phyloP scores from a whole-genome alignment of 768 basidiomycete species.

The Tylopilus vinaceipallidus region DNA sequence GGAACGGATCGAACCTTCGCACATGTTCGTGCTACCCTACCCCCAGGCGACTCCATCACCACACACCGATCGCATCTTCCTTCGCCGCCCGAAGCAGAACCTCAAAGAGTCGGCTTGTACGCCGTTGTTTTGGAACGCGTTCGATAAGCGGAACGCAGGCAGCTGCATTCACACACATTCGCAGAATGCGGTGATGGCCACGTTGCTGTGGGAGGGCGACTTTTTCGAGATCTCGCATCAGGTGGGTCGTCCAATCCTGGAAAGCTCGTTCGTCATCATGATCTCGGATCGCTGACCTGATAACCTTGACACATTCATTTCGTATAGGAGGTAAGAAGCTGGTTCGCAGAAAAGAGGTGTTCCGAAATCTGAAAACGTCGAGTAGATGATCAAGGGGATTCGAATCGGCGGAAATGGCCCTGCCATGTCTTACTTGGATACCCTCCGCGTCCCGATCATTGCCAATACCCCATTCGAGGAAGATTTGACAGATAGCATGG shows the following conservation, averaged over 20 bases:
- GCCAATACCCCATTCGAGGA: slow-evolving; percentile 91
- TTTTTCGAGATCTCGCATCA: slow-evolving; percentile 83
- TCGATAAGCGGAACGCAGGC: slow-evolving; percentile 72
- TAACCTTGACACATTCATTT: neutral
- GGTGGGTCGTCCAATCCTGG: slow-evolving; percentile 33
- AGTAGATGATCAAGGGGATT: slow-evolving; percentile 90
- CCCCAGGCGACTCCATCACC: slow-evolving; percentile 58
- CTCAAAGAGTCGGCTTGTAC: slow-evolving; percentile 88
- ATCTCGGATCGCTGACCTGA: slow-evolving; percentile 2
- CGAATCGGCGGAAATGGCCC: slow-evolving; percentile 71
- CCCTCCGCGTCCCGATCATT: slow-evolving; percentile 82
- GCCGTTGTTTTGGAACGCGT: slow-evolving; percentile 91
- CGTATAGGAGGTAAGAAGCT: slow-evolving; percentile 39
- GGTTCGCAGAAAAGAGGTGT: neutral
- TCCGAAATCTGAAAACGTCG: neutral
- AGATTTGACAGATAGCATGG: slow-evolving; percentile 87
- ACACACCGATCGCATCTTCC: slow-evolving; percentile 69
- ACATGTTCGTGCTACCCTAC: slow-evolving; percentile 87
- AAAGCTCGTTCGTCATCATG: neutral
- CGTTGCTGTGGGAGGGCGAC: slow-evolving; percentile 68
- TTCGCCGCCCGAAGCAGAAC: slow-evolving; percentile 66
- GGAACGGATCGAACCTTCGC: slow-evolving; percentile 76
- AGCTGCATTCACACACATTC: slow-evolving; percentile 92
- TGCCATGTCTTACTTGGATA: slow-evolving; percentile 83
- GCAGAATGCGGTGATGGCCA: slow-evolving; percentile 88